Base-by-base conservation (phyloP, 495 filamentous ascomycete genomes). In the Penicillium subrubescens region DNA sequence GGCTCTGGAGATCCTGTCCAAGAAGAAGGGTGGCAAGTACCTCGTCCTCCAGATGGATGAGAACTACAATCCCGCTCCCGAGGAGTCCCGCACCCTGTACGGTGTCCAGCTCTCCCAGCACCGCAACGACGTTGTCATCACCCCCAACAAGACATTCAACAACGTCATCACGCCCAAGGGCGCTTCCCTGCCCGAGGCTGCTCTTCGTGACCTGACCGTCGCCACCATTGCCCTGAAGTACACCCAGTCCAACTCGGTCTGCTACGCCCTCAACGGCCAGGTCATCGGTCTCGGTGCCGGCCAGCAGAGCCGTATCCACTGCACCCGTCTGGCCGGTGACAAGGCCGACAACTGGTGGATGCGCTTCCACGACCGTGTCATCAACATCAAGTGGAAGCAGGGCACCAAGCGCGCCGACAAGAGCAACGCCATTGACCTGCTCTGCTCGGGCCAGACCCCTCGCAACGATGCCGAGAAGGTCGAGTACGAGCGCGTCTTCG, bases 271-370 rank as follows among this genome's bases (percentile, higher is more conserved):
- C 61, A 92, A 97, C 67, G 95, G 95, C 17, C 96, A 98, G 77
- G 84, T 97, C 75, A 87, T 99, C 67, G 95, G 95, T 55, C 86
- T 99, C 50, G 95, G 96, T 65, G 95, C 95, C 57, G 95, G 95
- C 57, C 95, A 99, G 79, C 95, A 99, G 81, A 94, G 91, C 64
- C 89, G 95, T 67, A 99, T 99, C 69, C 96, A 98, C 84, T 98
- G 96, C 84, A 99, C 95, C 29, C 89, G 95, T 65, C 86, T 99
- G 46, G 95, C 95, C n/a, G 95, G 96, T 66, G 95, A 97, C 81
- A 99, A 99, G 83, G 92, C 93, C 54, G 95, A 99, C 78, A 96
- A 94, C 83, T 99, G 95, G 95, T 99, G 95, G 95, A 89, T 98
- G 81, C 89, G 95, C 69, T 97, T 97, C 86, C 90, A 97, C 81